phyloP scores from a whole-genome alignment of 257 asterid species.

The Nicotiana tabacum region DNA sequence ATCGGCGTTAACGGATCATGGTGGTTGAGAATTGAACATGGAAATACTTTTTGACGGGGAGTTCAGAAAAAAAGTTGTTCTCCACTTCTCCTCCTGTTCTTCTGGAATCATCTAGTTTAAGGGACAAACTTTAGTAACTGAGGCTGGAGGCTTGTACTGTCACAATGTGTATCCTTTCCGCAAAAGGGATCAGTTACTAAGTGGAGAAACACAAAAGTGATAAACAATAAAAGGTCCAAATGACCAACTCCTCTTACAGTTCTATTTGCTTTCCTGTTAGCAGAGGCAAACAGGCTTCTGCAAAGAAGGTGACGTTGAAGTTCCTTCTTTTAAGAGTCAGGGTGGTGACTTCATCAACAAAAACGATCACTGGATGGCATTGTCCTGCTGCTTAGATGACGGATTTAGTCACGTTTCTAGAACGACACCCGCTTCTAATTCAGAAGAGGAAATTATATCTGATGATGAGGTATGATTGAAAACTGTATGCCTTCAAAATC shows the following conservation, averaged over 20 bases:
- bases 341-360: slow-evolving; percentile 18
- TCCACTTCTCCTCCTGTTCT: background rate
- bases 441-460: slow-evolving; percentile 47
- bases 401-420: slow-evolving; percentile 22
- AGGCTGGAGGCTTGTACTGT: background rate
- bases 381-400: slow-evolving; percentile 26
- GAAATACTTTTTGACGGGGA: background rate
- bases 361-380: slow-evolving; percentile 24
- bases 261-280: slow-evolving; percentile 24
- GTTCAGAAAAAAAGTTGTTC: background rate
- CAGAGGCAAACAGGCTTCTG: slow-evolving; percentile 34
- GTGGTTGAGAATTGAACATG: background rate
- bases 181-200: background rate
- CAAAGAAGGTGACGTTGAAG: slow-evolving; percentile 59
- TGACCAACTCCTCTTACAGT: slow-evolving; percentile 17
- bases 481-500: background rate
- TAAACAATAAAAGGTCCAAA: background rate
- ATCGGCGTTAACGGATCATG: background rate
- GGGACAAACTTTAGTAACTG: background rate
- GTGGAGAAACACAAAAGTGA: background rate
- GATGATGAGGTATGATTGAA: slow-evolving; percentile 51
- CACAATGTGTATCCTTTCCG: background rate
- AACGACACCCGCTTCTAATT: slow-evolving; percentile 25
- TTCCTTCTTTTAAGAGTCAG: slow-evolving; percentile 33
- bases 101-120: background rate